Percentiles rank a stretch among this genome's conserved stretches.
These are phyloP conservation scores for Phialocephala subalpina DNA, from an alignment of 2,329 filamentous ascomycete genomes.

Conservation along the genomic window DNA sequence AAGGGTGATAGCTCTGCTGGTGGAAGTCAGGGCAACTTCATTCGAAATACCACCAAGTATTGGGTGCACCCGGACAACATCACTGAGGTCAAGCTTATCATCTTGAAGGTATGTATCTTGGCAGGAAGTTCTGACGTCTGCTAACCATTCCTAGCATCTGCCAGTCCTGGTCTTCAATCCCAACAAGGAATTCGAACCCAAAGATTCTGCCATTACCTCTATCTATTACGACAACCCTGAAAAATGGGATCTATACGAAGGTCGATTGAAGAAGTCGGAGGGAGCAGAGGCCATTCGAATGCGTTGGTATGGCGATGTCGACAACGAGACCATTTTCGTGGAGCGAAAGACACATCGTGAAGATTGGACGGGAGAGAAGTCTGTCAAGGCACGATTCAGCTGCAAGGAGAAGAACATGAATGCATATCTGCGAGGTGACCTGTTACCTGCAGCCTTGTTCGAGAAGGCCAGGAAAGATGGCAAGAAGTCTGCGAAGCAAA, in stretches of 20 bases:
- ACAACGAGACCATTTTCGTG: slow-evolving; percentile 92
- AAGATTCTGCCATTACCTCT: slow-evolving; percentile 94
- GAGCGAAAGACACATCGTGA: slow-evolving; percentile 98
- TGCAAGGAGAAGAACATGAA: slow-evolving; percentile 99
- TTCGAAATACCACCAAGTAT: slow-evolving; percentile 98
- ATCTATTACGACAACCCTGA: slow-evolving; percentile 98
- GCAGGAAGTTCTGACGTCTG: neutral
- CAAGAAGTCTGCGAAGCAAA: slow-evolving; percentile 92
- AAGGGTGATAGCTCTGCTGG: slow-evolving; percentile 93
- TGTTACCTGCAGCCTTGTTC: slow-evolving; percentile 88
- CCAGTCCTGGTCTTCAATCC: slow-evolving; percentile 97
- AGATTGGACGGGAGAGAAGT: slow-evolving; percentile 99
- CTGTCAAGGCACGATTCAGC: slow-evolving; percentile 94
- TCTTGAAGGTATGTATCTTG: slow-evolving; percentile 72
- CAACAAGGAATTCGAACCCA: slow-evolving; percentile 91
- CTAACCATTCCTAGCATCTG: slow-evolving; percentile 67
- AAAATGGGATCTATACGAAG: slow-evolving; percentile 93
- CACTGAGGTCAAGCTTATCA: slow-evolving; percentile 96
- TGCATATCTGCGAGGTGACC: slow-evolving; percentile 82
- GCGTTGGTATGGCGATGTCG: slow-evolving; percentile 97
- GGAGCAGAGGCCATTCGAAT: slow-evolving; percentile 96
- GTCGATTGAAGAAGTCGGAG: slow-evolving; percentile 96
- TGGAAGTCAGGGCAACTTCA: slow-evolving; percentile 91
- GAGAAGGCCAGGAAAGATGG: slow-evolving; percentile 96
- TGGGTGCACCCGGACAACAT: slow-evolving; percentile 99